Conservation (phyloP, 345 rosid genomes). For the Lepidium didymum region DNA sequence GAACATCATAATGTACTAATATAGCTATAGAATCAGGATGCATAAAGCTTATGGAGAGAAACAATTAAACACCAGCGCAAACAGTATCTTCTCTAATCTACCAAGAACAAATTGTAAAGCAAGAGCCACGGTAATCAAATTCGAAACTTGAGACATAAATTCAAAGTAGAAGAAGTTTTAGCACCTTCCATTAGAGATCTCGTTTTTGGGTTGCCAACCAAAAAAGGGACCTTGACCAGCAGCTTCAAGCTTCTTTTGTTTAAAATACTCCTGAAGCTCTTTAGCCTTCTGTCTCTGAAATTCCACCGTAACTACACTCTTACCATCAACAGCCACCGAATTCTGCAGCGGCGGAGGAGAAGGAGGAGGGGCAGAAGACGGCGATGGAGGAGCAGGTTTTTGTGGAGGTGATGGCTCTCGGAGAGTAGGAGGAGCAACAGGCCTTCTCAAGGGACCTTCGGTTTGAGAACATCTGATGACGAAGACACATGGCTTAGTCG, state of each 20-base stretch:
- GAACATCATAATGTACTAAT: neutral
- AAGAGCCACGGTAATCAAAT: neutral
- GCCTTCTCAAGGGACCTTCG: constrained; percentile 89
- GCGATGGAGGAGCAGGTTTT: constrained; percentile 36
- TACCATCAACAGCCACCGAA: constrained; percentile 25
- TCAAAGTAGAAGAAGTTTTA: neutral
- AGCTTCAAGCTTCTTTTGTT: constrained; percentile 81
- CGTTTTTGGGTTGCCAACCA: constrained; percentile 82
- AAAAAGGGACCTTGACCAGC: constrained; percentile 86
- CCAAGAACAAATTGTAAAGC: neutral
- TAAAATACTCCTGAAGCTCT: constrained; percentile 83
- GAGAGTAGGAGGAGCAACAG: constrained; percentile 56
- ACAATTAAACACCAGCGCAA: neutral
- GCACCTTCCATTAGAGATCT: constrained; percentile 88
- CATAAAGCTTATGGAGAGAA: neutral
- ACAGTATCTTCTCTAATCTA: neutral
- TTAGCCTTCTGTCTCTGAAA: constrained; percentile 89
- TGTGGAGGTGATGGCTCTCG: constrained; percentile 42
- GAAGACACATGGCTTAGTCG: constrained; percentile 34
- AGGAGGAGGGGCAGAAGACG: constrained; percentile 29
- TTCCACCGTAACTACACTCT: constrained; percentile 52
- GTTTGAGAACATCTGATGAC: constrained; percentile 66
- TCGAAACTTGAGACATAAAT: neutral
- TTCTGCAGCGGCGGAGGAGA: constrained; percentile 28
- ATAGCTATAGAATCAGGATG: neutral